Evolutionary conservation across 495 filamentous ascomycete genomes (phyloP).

Genomic region (Hamigera avellanea): DNA sequence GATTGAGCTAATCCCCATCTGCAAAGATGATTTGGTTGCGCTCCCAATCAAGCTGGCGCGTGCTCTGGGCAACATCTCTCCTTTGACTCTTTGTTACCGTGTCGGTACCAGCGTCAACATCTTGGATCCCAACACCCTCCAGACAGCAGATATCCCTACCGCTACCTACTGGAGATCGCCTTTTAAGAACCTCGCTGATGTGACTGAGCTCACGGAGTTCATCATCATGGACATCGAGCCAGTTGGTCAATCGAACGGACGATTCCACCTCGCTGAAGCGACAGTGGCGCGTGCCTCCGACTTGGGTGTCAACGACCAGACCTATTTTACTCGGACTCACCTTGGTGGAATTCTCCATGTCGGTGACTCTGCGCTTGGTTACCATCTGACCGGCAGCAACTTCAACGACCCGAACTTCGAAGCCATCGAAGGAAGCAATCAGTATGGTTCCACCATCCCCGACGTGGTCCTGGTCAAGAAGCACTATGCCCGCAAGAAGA

Average conservation of each 20-base stretch:
- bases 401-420: conserved; percentile 85
- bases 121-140: conserved; percentile 81
- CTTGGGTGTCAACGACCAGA: conserved; percentile 74
- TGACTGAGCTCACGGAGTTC: conserved; percentile 80
- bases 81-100: conserved; percentile 72
- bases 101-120: conserved; percentile 84
- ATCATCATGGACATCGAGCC: conserved; percentile 91
- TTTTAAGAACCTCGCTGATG: conserved; percentile 72
- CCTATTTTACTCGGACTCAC: conserved; percentile 82
- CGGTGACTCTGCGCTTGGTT: conserved; percentile 87
- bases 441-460: conserved; percentile 65
- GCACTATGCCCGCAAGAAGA: conserved; percentile 75
- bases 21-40: conserved; percentile 91
- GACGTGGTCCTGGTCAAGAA: conserved; percentile 97
- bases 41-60: conserved; percentile 83
- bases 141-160: conserved; percentile 73
- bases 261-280: conserved; percentile 71
- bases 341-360: conserved; percentile 77
- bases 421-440: conserved; percentile 56
- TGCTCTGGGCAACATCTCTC: conserved; percentile 73
- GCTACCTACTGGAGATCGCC: conserved; percentile 79
- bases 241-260: conserved; percentile 60
- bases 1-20: conserved; percentile 77
- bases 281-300: conserved; percentile 82
- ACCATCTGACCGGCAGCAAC: conserved; percentile 75